These are phyloP conservation scores for Microbotryum scabiosae DNA, from an alignment of 1,284 basidiomycete genomes.

Conservation along the genomic window DNA sequence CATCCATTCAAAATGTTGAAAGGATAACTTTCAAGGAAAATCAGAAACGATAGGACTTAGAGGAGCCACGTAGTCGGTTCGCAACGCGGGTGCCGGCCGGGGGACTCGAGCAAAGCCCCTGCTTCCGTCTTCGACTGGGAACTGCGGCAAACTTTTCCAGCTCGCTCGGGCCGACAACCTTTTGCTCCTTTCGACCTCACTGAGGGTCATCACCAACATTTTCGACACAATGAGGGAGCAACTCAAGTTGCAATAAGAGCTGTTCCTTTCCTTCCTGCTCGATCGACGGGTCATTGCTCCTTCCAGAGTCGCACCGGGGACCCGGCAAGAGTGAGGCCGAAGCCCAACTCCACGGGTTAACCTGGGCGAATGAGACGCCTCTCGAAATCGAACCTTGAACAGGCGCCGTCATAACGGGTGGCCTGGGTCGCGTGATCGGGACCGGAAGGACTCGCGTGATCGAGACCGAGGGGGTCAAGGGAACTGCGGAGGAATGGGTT, in stretches of 20 bases:
- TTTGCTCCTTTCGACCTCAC: slow-evolving; percentile 64
- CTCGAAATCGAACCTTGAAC: background rate
- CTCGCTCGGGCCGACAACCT: slow-evolving; percentile 82
- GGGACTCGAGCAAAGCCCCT: no score
- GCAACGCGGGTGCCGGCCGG: no score
- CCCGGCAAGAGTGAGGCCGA: slow-evolving; percentile 38
- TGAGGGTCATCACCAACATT: slow-evolving; percentile 79
- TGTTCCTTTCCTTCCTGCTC: slow-evolving; percentile 87
- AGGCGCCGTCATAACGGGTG: no score
- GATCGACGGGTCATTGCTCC: slow-evolving; percentile 59
- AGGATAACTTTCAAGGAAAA: no score
- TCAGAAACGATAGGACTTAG: no score
- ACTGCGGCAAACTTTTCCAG: slow-evolving; percentile 62
- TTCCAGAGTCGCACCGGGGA: slow-evolving; percentile 34
- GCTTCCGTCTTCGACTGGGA: no score
- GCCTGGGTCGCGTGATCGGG: background rate
- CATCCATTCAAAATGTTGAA: no score
- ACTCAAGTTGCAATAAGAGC: slow-evolving; percentile 92
- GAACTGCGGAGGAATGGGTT: slow-evolving; percentile 31
- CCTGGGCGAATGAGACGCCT: slow-evolving; percentile 29
- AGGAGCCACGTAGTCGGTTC: no score
- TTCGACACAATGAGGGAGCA: slow-evolving; percentile 79
- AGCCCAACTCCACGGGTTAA: slow-evolving; percentile 31
- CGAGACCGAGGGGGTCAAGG: slow-evolving; percentile 23
- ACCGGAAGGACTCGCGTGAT: background rate